Base-by-base conservation (phyloP, 2,329 filamentous ascomycete genomes). In the Colletotrichum sp. region DNA sequence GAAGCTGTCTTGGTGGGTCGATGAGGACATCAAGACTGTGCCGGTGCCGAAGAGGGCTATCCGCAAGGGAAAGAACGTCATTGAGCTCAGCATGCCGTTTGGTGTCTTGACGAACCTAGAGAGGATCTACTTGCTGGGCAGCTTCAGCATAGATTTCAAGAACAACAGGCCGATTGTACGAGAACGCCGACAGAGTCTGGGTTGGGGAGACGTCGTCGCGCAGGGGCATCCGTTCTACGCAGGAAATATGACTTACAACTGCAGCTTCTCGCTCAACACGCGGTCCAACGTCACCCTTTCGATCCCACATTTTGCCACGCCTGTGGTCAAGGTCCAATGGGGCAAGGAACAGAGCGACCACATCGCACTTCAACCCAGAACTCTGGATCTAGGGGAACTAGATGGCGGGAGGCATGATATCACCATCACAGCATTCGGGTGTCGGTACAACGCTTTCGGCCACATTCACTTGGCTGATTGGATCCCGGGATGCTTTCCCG, bases 71-170 rank as follows among this genome's bases (percentile, higher is more conserved):
- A 66, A 13, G 6, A 81, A 83, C 5, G 76, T 64, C 5, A 52
- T 83, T 4, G 74, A 72, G 1, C 59, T 83, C 1, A 76, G 69
- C 3, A 81, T 81, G 66, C 78, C 81, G 2, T 83, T 83, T 52
- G 81, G 81, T 0, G 67, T 81, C 1, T 39, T 82, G 5, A 82
- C 82, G 3, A 82, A 81, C 7, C 71, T 84, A 0, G 82, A 83
- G 44, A 78, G 82, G 3, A 69, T 84, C 3, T 84, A 83, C 68
- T 52, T 84, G 7, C 74, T 84, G 0, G 82, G 82, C 1, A 63
- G 78, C 26, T 83, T 84, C 60, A 76, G 69, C 24, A 79, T 84
- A 5, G 52, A 75, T 12, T 57, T 82, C 2, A 32, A 67, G 6
- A 57, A 36, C 21, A 75, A 78, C 24, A 24, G 49, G 30, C 75